Evolutionary conservation across 805 yeast genomes (phyloP).

Genomic region (Saturnispora bothae): DNA sequence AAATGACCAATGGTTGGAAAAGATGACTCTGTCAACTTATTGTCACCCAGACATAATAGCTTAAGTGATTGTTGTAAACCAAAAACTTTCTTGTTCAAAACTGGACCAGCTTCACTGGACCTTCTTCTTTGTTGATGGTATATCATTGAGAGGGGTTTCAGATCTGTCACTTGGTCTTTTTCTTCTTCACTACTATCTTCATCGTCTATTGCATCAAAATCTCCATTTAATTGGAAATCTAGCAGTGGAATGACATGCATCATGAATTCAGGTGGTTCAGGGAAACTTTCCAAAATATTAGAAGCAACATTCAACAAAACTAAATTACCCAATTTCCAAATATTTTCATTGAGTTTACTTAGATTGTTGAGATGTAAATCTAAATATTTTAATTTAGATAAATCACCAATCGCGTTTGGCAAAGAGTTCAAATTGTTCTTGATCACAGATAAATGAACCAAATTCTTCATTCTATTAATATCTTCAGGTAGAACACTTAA

Average conservation of each 20-base stretch:
- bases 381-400: conserved; percentile 49
- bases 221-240: conserved; percentile 5
- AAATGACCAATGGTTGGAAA: conserved; percentile 58
- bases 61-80: conserved; percentile 29
- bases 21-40: conserved; percentile 67
- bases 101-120: conserved; percentile 11
- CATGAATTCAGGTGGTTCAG: conserved; percentile 35
- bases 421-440: conserved; percentile 64
- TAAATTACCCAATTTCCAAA: conserved; percentile 53
- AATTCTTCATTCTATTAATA: conserved; percentile 45
- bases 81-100: conserved; percentile 3
- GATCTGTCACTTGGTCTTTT: background rate
- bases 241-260: conserved; percentile 3
- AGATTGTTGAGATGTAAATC: conserved; percentile 83
- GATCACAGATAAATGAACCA: conserved; percentile 59
- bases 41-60: conserved; percentile 65
- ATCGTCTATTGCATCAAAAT: conserved; percentile 1
- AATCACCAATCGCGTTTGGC: conserved; percentile 54
- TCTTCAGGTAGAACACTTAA: conserved; percentile 65
- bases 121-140: conserved; percentile 9
- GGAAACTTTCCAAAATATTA: conserved; percentile 52
- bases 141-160: background rate
- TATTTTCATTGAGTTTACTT: conserved; percentile 52
- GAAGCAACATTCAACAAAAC: conserved; percentile 61
- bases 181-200: conserved; percentile 3